These are phyloP conservation scores for Diaporthe vexans DNA, from an alignment of 2,329 filamentous ascomycete genomes.

Conservation along the genomic window DNA sequence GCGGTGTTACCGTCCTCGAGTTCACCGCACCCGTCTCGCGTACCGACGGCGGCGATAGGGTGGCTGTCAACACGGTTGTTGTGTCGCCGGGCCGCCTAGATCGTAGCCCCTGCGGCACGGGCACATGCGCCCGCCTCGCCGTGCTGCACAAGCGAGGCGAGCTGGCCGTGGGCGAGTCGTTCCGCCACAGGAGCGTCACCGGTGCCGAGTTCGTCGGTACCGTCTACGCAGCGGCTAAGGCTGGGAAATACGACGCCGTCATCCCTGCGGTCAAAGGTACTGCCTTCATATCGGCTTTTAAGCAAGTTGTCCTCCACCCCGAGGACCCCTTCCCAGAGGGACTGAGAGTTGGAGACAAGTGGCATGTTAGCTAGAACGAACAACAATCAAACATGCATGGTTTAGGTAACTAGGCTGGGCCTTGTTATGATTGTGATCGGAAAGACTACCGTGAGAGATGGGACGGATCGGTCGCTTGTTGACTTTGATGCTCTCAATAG, in stretches of 20 bases:
- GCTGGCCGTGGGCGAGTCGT: not conserved
- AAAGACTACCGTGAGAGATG: not conserved
- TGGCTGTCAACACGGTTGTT: not conserved
- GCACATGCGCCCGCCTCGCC: not conserved
- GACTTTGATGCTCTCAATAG: not conserved
- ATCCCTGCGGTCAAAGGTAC: not conserved
- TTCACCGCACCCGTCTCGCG: not conserved
- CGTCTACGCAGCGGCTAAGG: not conserved
- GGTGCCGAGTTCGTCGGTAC: not conserved
- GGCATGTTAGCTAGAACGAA: not conserved
- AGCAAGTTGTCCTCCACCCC: not conserved
- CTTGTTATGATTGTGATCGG: not conserved
- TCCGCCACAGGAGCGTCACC: not conserved
- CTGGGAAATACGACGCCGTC: not conserved
- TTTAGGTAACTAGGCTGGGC: not conserved
- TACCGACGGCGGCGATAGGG: not conserved
- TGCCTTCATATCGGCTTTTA: not conserved
- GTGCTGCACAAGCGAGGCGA: not conserved
- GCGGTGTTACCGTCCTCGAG: not conserved
- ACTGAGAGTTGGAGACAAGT: constrained; percentile 9
- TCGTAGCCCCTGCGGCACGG: not conserved
- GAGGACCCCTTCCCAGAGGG: not conserved
- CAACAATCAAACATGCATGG: not conserved
- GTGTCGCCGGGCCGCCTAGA: not conserved
- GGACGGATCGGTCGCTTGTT: not conserved